Base-by-base conservation (phyloP, 176 grass and related monocot genomes). In the Secale cereale region DNA sequence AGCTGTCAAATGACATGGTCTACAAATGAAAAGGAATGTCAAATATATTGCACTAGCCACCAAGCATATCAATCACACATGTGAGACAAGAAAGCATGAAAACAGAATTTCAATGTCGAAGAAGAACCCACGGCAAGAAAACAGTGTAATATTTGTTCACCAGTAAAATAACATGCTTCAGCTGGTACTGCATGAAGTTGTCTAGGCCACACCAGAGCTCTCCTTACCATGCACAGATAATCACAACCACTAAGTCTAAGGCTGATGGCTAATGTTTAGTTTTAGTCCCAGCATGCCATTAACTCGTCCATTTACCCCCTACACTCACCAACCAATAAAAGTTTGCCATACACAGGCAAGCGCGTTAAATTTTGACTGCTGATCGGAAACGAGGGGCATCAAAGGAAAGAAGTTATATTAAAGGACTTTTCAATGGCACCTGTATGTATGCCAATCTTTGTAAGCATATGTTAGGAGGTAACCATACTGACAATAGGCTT, bases 101-200 rank as follows among this genome's bases (percentile, higher is more conserved):
- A n/a, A 79, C 74, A 54, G 31, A 56, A 83, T 78, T 82, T 22
- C 16, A 76, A 74, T 65, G 70, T 28, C 33, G 33, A 86, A 73
- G 56, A 82, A 86, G 36, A 65, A 57, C 13, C 16, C 20, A 54
- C 26, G 57, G 15, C 11, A 7, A 77, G 40, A 68, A 81, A 77
- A 70, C 22, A 37, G 59, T 87, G n/a, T 33, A 62, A 76, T 48
- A 35, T 74, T 74, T 26, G 79, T 70, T 61, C 68, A 54, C 30
- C 29, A 60, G 40, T 65, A 25, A 76, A 76, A 59, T 43, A 56
- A 82, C 4, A 52, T 60, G 73, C 10, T 39, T 23, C 67, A 40
- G 70, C n/a, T 73, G 15, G 23, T 43, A 59, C 64, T 35, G 20
- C 5, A 40, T 85, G 67, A 80, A 41, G 59, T 70, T 59, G 26